A percentile compares a stretch with the other conserved stretches of the same genome.
These are phyloP conservation scores for Entomortierella parvispora DNA, from an alignment of 192 early-diverging fungal genomes.

Conservation along the genomic window DNA sequence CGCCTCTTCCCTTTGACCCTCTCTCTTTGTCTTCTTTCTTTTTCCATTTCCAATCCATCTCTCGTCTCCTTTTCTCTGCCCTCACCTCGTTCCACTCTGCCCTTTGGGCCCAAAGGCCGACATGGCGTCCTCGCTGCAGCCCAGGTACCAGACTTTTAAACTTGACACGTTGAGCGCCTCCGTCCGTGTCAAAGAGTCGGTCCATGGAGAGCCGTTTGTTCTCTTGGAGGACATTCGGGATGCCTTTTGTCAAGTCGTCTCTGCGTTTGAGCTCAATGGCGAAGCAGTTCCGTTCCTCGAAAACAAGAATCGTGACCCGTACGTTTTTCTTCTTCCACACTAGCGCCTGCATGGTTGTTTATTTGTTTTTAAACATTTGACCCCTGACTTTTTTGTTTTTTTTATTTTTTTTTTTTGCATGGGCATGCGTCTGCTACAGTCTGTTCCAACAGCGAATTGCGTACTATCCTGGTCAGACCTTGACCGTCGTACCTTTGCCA, in stretches of 20 bases:
- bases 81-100: neutral
- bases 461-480: conserved; percentile 14
- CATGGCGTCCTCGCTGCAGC: too few species aligned
- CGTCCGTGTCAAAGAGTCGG: conserved; percentile 3
- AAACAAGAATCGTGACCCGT: conserved; percentile 14
- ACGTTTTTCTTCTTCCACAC: neutral
- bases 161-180: conserved; percentile 14
- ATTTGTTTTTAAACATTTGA: neutral
- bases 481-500: conserved; percentile 11
- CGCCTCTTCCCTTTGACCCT: neutral
- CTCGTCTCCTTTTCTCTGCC: neutral
- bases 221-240: conserved; percentile 35
- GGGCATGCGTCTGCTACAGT: neutral
- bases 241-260: conserved; percentile 21
- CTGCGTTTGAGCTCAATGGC: conserved; percentile 21
- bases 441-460: conserved; percentile 30
- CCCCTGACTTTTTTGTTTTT: neutral
- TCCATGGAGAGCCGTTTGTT: conserved; percentile 10
- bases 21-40: neutral
- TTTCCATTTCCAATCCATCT: neutral
- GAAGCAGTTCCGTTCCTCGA: conserved; percentile 30
- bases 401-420: neutral
- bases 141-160: conserved; percentile 6
- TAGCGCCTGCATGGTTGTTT: neutral
- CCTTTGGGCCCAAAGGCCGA: neutral